phyloP scores from a whole-genome alignment of 2,329 filamentous ascomycete species.

The Exserohilum turcica region DNA sequence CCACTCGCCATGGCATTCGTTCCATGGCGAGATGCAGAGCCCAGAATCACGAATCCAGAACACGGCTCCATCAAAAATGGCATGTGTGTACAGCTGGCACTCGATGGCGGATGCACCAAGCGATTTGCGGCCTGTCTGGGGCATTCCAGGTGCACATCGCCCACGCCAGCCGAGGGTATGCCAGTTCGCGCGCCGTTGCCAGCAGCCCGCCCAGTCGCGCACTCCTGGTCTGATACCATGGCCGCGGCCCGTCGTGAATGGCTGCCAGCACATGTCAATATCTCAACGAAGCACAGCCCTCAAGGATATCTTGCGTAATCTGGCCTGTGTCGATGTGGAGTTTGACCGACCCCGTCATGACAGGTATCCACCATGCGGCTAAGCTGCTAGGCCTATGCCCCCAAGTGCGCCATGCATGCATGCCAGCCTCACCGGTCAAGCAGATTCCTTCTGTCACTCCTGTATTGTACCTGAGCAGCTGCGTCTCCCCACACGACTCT shows the following conservation, averaged over 20 bases:
- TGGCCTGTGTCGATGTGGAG: conserved; percentile 16
- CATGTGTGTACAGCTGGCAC: conserved; percentile 11
- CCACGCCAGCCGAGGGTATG: conserved; percentile 1
- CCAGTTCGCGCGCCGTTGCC: conserved; percentile 6
- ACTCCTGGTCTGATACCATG: neutral
- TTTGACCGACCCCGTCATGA: conserved; percentile 32
- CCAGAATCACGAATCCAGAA: conserved; percentile 13
- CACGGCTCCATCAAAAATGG: conserved; percentile 8
- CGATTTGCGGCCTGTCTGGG: conserved; percentile 1
- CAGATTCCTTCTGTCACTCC: neutral
- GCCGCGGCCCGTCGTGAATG: neutral
- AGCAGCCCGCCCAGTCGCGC: neutral
- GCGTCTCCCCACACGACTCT: conserved; percentile 4
- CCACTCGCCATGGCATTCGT: neutral
- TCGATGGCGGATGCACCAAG: neutral
- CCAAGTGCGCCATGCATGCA: conserved; percentile 21
- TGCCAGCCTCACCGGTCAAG: conserved; percentile 37
- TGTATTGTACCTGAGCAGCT: neutral
- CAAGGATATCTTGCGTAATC: conserved; percentile 13
- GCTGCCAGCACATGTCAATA: neutral
- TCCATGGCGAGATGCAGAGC: conserved; percentile 3
- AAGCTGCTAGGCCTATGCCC: conserved; percentile 16
- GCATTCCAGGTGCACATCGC: neutral
- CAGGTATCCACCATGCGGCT: conserved; percentile 15
- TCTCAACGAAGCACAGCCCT: neutral